A percentile compares a stretch with the other conserved stretches of the same genome.
phyloP scores from a whole-genome alignment of 1,284 basidiomycete genomes.

The Fistulinella cinereoalba region DNA sequence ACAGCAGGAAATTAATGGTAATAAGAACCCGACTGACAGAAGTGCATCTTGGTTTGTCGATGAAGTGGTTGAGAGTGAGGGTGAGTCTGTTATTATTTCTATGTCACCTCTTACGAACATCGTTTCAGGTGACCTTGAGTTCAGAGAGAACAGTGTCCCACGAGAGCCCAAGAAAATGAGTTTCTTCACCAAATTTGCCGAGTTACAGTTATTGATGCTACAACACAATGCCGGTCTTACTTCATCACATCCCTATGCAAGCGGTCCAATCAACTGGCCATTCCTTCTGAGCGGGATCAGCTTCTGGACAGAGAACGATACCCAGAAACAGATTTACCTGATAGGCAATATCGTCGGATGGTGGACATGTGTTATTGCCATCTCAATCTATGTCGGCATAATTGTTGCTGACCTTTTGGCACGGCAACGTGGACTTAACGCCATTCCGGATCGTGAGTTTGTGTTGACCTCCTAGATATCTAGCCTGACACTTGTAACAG shows the following conservation, averaged over 20 bases:
- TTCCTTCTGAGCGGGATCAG: conserved; percentile 94
- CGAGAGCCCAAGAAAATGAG: conserved; percentile 80
- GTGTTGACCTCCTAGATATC: not conserved
- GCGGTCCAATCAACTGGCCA: conserved; percentile 95
- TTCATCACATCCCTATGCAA: conserved; percentile 93
- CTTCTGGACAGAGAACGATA: conserved; percentile 92
- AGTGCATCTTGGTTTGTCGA: conserved; percentile 88
- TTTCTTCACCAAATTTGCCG: conserved; percentile 94
- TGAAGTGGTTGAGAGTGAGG: conserved; percentile 71
- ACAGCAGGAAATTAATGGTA: conserved; percentile 98
- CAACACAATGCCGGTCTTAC: conserved; percentile 97
- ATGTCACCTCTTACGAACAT: not conserved
- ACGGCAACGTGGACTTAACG: conserved; percentile 79
- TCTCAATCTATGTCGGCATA: conserved; percentile 89
- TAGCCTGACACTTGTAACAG: conserved; percentile 38
- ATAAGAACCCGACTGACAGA: conserved; percentile 87
- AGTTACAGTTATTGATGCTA: conserved; percentile 93
- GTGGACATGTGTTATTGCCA: conserved; percentile 87
- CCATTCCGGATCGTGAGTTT: conserved; percentile 80
- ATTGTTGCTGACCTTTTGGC: conserved; percentile 87
- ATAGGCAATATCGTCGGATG: conserved; percentile 93
- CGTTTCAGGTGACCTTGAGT: conserved; percentile 13
- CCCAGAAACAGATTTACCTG: conserved; percentile 92
- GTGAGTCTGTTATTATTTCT: conserved; percentile 41
- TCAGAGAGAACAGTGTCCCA: conserved; percentile 33